Conservation (phyloP, 805 yeast species). For the Candida berthetii region DNA sequence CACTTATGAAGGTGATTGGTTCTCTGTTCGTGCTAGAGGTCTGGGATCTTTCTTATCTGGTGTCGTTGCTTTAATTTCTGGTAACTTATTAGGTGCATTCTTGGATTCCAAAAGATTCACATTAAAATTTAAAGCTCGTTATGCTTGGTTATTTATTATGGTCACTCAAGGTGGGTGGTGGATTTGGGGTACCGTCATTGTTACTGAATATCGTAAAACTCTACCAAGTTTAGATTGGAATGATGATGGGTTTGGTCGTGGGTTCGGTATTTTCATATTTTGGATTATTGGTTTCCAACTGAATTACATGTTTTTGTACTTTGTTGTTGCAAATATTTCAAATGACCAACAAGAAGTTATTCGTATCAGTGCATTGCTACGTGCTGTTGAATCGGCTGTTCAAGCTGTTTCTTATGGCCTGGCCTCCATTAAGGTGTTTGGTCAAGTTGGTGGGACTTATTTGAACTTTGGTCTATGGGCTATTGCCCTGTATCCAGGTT, state of each 20-base stretch:
- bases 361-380: background rate
- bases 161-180: background rate
- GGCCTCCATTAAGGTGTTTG: background rate
- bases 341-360: background rate
- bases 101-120: background rate
- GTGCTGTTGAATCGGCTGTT: slow-evolving; percentile 1
- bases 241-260: background rate
- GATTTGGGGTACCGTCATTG: background rate
- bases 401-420: background rate
- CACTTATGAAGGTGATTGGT: background rate
- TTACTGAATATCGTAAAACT: background rate
- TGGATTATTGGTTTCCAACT: background rate
- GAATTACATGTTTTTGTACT: background rate
- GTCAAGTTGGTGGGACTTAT: background rate
- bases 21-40: background rate
- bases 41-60: background rate
- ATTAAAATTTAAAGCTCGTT: background rate
- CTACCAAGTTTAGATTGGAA: background rate
- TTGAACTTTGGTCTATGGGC: slow-evolving; percentile 1
- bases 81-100: background rate
- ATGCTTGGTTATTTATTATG: background rate
- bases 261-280: background rate
- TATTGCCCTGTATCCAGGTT: background rate
- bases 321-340: background rate
- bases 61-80: background rate